Evolutionary conservation across 257 asterid genomes (phyloP), one percentile per base, ranked within the genome.

Genomic region (Parsonsia alboflavescens): DNA sequence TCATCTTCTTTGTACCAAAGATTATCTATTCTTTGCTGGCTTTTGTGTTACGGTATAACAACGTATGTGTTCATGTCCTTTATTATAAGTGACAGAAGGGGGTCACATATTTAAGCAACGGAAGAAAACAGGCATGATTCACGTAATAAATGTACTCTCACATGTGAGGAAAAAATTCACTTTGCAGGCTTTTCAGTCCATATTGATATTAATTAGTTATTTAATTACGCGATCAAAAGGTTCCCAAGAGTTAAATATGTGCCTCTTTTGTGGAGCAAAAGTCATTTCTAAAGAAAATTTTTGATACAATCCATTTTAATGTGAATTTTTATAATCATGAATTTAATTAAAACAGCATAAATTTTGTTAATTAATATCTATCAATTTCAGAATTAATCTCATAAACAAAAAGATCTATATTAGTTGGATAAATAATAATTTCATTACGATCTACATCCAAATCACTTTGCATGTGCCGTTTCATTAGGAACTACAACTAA

Each of bases 1-100:
- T 82, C 92, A 85, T 88, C 71, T 63, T 83, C 36, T 0, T 50
- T 54, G 61, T 54, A 21, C 6, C 61, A 6, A 19, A 54, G 61
- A 21, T 19, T 3, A 33, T n/a, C n/a, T n/a, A n/a, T 33, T 48
- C 61, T 54, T 54, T 24, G 28, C 0, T 5, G 61, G 3, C 61
- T 54, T 6, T 33, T 33, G 30, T 21, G 24, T 2, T n/a, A 58
- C 64, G 3, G 24, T 58, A 22, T 2, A 33, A 33, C 3, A 33
- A 33, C 3, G 64, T 2, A 19, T 3, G 39, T 2, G 17, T 58
- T 10, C 39, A 22, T 58, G 58, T 16, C 58, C 21, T 19, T 7
- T 24, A n/a, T 58, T 58, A 58, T 58, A 58, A 10, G 6, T 58
- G 64, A 58, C 28, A 24, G 36, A n/a, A 56, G 30, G 28, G 30